phyloP scores from a whole-genome alignment of 1,284 basidiomycete species.

The Pisolithus thermaeus region DNA sequence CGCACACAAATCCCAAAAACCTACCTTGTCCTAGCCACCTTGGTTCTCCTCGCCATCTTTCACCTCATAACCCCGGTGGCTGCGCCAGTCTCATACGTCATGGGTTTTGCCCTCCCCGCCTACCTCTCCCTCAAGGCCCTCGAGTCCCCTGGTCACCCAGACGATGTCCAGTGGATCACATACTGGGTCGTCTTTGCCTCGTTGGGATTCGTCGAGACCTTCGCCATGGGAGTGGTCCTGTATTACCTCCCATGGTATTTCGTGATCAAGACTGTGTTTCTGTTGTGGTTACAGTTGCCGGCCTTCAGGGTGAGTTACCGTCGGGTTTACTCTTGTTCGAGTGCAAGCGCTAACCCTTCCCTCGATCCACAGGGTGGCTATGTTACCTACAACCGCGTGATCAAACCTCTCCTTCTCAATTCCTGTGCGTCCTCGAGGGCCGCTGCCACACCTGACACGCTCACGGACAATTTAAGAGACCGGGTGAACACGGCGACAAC shows the following conservation, averaged over 20 bases:
- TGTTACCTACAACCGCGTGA: constrained; percentile 56
- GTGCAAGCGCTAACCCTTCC: too few species aligned
- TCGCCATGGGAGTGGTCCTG: constrained; percentile 67
- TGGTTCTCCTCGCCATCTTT: constrained; percentile 59
- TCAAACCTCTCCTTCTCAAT: constrained; percentile 67
- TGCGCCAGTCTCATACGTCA: constrained; percentile 75
- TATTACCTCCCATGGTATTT: constrained; percentile 90
- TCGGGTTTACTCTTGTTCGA: too few species aligned
- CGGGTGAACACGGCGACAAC: constrained; percentile 36
- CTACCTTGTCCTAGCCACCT: constrained; percentile 77
- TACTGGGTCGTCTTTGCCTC: constrained; percentile 86
- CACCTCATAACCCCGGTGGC: constrained; percentile 82
- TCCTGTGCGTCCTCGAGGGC: constrained; percentile 31
- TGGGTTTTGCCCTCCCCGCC: constrained; percentile 81
- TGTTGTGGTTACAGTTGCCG: constrained; percentile 83
- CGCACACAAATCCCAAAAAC: constrained; percentile 92
- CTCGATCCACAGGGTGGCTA: constrained; percentile 57
- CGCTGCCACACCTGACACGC: constrained; percentile 22
- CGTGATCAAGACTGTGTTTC: constrained; percentile 83
- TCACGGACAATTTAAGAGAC: constrained; percentile 39
- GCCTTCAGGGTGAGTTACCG: constrained; percentile 53
- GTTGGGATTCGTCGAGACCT: constrained; percentile 81
- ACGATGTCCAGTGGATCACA: constrained; percentile 85
- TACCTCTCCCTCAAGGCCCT: constrained; percentile 85
- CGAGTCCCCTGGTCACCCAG: constrained; percentile 64